Percentiles rank a stretch among this genome's conserved stretches.
Evolutionary conservation across 345 rosid species (phyloP).

Genomic region (Populus deltoides): DNA sequence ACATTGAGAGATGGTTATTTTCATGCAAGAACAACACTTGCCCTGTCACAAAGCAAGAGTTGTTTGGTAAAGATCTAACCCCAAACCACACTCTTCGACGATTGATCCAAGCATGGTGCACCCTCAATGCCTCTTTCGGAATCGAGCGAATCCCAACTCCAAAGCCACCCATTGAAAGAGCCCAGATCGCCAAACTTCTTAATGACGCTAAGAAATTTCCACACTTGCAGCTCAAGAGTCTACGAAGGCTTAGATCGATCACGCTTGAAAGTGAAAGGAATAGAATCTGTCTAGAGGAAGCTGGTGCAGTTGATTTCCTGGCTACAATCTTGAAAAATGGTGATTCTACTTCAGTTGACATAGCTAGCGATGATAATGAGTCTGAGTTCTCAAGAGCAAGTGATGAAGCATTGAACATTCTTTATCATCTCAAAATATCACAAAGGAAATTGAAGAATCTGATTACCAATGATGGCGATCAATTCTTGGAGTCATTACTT

Average conservation of each 20-base stretch:
- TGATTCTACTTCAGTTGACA: neutral
- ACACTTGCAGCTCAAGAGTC: slow-evolving; percentile 23
- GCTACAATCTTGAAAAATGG: slow-evolving; percentile 25
- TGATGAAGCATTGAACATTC: slow-evolving; percentile 46
- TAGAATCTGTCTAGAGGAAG: slow-evolving; percentile 28
- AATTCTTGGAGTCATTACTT: slow-evolving; percentile 38
- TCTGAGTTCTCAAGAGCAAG: slow-evolving; percentile 15
- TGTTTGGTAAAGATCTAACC: slow-evolving; percentile 43
- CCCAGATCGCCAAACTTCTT: slow-evolving; percentile 40
- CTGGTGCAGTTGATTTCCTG: slow-evolving; percentile 45
- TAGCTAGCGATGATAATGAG: neutral
- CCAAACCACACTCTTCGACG: slow-evolving; percentile 89
- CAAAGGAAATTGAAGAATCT: slow-evolving; percentile 29
- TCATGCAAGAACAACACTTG: slow-evolving; percentile 40
- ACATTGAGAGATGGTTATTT: slow-evolving; percentile 54
- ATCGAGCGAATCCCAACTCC: slow-evolving; percentile 53
- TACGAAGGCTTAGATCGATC: slow-evolving; percentile 41
- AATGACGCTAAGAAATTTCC: slow-evolving; percentile 33
- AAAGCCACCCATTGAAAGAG: slow-evolving; percentile 24
- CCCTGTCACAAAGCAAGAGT: slow-evolving; percentile 50
- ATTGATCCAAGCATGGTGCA: slow-evolving; percentile 84
- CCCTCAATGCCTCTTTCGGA: slow-evolving; percentile 51
- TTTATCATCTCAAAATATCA: slow-evolving; percentile 32
- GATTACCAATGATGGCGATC: slow-evolving; percentile 9
- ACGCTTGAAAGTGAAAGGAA: slow-evolving; percentile 38